Conservation (phyloP, 257 asterid genomes). For the Leptodermis oblonga region DNA sequence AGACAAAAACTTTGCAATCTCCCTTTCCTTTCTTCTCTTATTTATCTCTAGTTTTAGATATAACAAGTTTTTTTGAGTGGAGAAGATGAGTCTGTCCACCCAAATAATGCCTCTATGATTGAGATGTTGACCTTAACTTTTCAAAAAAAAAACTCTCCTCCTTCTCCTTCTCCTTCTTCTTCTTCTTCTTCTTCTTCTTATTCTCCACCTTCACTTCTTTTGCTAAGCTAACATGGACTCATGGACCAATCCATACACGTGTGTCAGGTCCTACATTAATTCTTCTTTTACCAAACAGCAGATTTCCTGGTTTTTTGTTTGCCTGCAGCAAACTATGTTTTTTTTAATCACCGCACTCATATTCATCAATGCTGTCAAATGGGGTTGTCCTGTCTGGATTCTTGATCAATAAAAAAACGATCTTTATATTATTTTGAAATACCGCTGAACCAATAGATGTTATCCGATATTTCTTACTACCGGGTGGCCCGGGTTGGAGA, state of each 20-base stretch:
- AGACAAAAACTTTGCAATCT: conserved; percentile 52
- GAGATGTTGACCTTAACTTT: conserved; percentile 56
- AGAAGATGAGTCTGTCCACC: conserved; percentile 40
- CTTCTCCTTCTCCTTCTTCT: too few relatives aligned
- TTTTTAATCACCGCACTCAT: background rate
- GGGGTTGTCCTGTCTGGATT: too few relatives aligned
- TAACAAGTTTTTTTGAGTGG: conserved; percentile 37
- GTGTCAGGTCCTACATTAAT: conserved; percentile 30
- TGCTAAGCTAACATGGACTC: conserved; percentile 26
- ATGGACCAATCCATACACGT: conserved; percentile 41
- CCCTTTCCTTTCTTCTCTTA: conserved; percentile 15
- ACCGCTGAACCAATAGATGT: too few relatives aligned
- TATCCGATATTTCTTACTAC: too few relatives aligned
- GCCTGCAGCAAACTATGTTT: background rate
- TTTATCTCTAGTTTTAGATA: conserved; percentile 27
- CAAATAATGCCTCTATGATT: conserved; percentile 66
- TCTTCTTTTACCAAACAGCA: conserved; percentile 16
- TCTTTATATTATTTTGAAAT: background rate
- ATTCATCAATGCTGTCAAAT: background rate
- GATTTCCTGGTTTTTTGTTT: background rate
- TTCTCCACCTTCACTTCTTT: too few relatives aligned
- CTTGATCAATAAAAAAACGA: conserved; percentile 4
- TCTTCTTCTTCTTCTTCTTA: too few relatives aligned
- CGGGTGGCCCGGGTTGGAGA: too few relatives aligned
- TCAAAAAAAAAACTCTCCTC: conserved; percentile 31